Conservation (phyloP, 768 basidiomycete genomes). For the Tylopilus felleus region DNA sequence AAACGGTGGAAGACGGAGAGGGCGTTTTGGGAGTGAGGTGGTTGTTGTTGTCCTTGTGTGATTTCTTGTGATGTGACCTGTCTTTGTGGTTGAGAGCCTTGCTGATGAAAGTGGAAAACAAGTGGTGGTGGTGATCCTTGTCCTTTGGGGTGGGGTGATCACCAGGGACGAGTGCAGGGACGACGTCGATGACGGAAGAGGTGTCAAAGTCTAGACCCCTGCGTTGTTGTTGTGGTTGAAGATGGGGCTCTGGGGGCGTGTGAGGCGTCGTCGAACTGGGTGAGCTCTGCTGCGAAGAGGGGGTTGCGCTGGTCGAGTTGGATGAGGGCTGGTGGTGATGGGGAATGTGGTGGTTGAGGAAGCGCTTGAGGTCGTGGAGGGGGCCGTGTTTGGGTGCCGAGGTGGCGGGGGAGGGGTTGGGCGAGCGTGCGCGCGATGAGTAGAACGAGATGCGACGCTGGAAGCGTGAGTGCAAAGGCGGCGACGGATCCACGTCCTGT, state of each 20-base stretch:
- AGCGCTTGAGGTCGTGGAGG: slow-evolving; percentile 90
- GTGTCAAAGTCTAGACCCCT: slow-evolving; percentile 37
- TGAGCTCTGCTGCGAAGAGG: slow-evolving; percentile 28
- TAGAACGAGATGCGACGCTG: slow-evolving; percentile 29
- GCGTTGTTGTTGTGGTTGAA: slow-evolving; percentile 35
- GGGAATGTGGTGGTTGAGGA: slow-evolving; percentile 89
- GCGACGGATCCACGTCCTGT: neutral
- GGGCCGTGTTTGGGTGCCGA: slow-evolving; percentile 51
- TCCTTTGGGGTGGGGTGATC: slow-evolving; percentile 21
- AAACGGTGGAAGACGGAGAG: slow-evolving; percentile 30
- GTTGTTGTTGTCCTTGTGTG: slow-evolving; percentile 1
- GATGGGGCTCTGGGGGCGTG: slow-evolving; percentile 31
- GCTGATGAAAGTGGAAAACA: slow-evolving; percentile 33
- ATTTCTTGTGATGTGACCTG: slow-evolving; percentile 21
- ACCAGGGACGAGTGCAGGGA: slow-evolving; percentile 23
- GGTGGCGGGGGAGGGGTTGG: slow-evolving; percentile 8
- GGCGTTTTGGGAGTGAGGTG: slow-evolving; percentile 25
- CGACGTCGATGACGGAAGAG: slow-evolving; percentile 29
- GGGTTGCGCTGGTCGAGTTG: slow-evolving; percentile 18
- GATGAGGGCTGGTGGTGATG: slow-evolving; percentile 26
- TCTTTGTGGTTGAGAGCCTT: slow-evolving; percentile 34
- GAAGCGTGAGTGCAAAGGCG: slow-evolving; percentile 29
- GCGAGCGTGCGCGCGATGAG: slow-evolving; percentile 3
- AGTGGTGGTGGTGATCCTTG: slow-evolving; percentile 23
- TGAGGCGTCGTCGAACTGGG: slow-evolving; percentile 24